Percentiles rank a stretch among this genome's conserved stretches.
These are phyloP conservation scores for Fusarium keratoplasticum DNA, from an alignment of 2,329 filamentous ascomycete genomes.

Conservation along the genomic window DNA sequence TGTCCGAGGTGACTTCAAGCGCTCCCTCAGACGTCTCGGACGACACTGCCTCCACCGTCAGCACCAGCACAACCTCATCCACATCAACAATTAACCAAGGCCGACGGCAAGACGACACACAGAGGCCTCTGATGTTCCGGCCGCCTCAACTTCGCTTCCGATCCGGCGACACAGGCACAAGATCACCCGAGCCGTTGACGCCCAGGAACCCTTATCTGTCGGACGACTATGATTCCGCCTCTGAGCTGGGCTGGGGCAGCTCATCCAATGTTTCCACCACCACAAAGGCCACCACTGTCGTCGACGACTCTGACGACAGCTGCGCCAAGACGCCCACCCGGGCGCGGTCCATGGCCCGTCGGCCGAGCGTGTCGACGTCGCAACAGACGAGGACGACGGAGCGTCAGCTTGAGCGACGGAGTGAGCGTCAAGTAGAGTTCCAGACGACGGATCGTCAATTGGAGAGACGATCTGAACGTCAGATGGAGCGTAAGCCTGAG, in stretches of 20 bases:
- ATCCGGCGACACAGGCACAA: constrained; percentile 24
- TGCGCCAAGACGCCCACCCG: constrained; percentile 36
- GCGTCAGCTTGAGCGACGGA: constrained; percentile 19
- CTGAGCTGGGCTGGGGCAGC: constrained; percentile 36
- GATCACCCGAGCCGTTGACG: constrained; percentile 35
- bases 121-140: constrained; percentile 37
- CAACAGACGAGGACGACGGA: constrained; percentile 34
- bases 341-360: constrained; percentile 34
- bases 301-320: constrained; percentile 39
- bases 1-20: constrained; percentile 35
- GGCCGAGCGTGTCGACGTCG: constrained; percentile 21
- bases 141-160: constrained; percentile 43
- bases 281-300: constrained; percentile 39
- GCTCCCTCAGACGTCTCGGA: constrained; percentile 18
- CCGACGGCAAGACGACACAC: constrained; percentile 10
- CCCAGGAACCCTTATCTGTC: constrained; percentile 37
- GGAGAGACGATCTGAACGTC: constrained; percentile 12
- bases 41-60: constrained; percentile 10
- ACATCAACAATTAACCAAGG: constrained; percentile 10
- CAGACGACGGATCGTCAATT: constrained; percentile 13
- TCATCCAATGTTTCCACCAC: constrained; percentile 39
- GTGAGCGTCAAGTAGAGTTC: constrained; percentile 30
- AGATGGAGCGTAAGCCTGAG: constrained; percentile 32
- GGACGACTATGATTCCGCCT: constrained; percentile 43
- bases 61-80: constrained; percentile 11